Evolutionary conservation across 73 alveolate genomes (phyloP).

Genomic region (Paramecium tetraurelia): DNA sequence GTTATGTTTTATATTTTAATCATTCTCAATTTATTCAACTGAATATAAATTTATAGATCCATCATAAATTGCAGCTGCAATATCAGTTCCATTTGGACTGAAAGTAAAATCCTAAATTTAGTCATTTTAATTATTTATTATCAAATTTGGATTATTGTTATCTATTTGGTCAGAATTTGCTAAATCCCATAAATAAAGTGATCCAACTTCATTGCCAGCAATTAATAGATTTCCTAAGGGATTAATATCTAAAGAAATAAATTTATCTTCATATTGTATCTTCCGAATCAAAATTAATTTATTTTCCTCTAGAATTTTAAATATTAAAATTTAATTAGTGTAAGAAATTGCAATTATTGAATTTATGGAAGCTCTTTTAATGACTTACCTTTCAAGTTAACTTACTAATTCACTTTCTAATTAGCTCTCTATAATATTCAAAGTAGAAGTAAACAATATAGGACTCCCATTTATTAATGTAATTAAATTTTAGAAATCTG

Average conservation of each 20-base stretch:
- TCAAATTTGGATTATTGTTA: no score
- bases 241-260: not conserved
- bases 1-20: not conserved
- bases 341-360: not conserved
- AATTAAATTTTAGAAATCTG: not conserved
- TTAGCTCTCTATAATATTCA: not conserved
- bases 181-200: not conserved
- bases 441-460: not conserved
- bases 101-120: not conserved
- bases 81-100: not conserved
- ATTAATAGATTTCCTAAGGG: not conserved
- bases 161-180: no score
- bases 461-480: not conserved
- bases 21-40: not conserved
- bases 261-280: not conserved
- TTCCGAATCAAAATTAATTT: not conserved
- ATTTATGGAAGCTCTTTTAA: no score
- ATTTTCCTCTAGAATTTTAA: not conserved
- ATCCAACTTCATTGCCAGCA: not conserved
- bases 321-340: not conserved
- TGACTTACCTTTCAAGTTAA: no score
- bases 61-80: not conserved
- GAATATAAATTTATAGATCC: not conserved
- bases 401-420: no score
- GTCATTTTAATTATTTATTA: not conserved